Evolutionary conservation across 148 eudicot genomes (phyloP).

Genomic region (Rhododendron kiyosumense): DNA sequence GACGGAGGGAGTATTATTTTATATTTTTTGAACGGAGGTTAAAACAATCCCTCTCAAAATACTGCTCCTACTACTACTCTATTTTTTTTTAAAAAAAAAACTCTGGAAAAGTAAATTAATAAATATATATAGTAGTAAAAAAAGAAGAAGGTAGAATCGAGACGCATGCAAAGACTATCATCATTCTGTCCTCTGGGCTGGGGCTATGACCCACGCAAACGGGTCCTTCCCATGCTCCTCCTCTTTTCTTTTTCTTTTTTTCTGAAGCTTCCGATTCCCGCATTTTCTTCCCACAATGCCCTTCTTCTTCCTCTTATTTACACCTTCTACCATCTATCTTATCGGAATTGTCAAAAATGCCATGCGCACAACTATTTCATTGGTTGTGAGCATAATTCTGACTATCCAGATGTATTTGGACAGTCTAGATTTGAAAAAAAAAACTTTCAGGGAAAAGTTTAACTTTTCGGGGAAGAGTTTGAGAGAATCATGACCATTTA

Average conservation of each 20-base stretch:
- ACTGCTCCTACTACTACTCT: too few species aligned
- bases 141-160: conserved; percentile 21
- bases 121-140: background rate
- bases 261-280: conserved; percentile 6
- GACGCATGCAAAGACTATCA: conserved; percentile 49
- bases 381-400: too few species aligned
- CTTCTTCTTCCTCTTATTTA: background rate
- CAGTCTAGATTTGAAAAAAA: too few species aligned
- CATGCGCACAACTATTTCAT: too few species aligned
- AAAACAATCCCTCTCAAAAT: too few species aligned
- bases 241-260: background rate
- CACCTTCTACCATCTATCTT: background rate
- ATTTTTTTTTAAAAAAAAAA: background rate
- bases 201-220: conserved; percentile 25
- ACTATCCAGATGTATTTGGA: too few species aligned
- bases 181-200: conserved; percentile 31
- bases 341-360: background rate
- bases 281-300: conserved; percentile 8
- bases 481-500: too few species aligned
- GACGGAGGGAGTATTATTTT: too few species aligned
- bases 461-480: too few species aligned
- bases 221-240: conserved; percentile 19
- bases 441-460: too few species aligned
- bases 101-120: background rate
- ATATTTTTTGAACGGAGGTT: too few species aligned